These are phyloP conservation scores for Pythium folliculosum DNA, from an alignment of 352 stramenopile species.

Conservation along the genomic window DNA sequence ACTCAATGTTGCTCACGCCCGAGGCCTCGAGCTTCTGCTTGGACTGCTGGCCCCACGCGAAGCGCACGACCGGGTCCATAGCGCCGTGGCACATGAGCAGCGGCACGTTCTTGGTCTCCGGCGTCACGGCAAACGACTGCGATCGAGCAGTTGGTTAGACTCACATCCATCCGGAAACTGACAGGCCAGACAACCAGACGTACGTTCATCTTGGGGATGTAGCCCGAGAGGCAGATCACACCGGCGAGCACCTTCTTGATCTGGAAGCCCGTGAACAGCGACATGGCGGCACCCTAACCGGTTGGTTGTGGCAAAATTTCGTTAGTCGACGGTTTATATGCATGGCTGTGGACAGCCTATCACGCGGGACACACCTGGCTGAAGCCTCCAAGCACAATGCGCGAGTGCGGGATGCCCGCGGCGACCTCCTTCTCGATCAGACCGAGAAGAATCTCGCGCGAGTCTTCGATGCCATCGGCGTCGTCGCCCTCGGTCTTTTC, in stretches of 20 bases:
- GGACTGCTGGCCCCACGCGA: conserved; percentile 61
- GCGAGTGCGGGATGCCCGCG: conserved; percentile 76
- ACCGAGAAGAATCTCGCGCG: conserved; percentile 55
- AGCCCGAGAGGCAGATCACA: conserved; percentile 71
- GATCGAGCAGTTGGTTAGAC: not conserved
- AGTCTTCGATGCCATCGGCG: conserved; percentile 89
- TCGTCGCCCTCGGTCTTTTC: conserved; percentile 85
- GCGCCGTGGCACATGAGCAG: conserved; percentile 84
- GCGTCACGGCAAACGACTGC: conserved; percentile 51
- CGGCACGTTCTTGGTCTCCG: conserved; percentile 59
- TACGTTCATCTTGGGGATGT: conserved; percentile 53
- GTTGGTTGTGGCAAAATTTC: not conserved
- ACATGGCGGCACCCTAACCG: conserved; percentile 85
- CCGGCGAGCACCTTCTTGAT: conserved; percentile 60
- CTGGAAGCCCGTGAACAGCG: conserved; percentile 83
- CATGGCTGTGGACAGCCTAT: not conserved
- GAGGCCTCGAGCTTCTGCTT: conserved; percentile 54
- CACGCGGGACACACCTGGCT: conserved; percentile 61
- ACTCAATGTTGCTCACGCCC: conserved; percentile 61
- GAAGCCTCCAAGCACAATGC: conserved; percentile 95
- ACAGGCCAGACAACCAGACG: not conserved
- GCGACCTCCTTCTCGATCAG: conserved; percentile 85
- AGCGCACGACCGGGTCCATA: conserved; percentile 57
- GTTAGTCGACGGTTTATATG: not conserved
- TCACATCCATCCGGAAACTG: conserved; percentile 1